Evolutionary conservation across 345 rosid genomes (phyloP).

Genomic region (Tarenaya hassleriana): DNA sequence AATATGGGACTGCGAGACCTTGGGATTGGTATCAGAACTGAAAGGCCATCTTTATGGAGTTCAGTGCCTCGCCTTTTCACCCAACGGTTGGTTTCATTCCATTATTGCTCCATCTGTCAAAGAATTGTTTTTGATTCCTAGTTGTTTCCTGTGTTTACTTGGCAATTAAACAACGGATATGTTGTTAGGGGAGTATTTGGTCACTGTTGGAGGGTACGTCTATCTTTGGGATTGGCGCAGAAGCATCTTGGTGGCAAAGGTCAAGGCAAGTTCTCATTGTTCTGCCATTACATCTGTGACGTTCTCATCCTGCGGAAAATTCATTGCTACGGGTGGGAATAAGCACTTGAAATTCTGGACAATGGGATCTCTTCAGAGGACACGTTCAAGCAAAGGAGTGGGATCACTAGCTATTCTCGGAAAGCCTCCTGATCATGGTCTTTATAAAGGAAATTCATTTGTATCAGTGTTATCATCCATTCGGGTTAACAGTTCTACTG

Average conservation of each 20-base stretch:
- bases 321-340: constrained; percentile 66
- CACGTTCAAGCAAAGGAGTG: constrained; percentile 38
- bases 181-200: constrained; percentile 58
- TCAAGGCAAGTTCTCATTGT: constrained; percentile 59
- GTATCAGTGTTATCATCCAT: constrained; percentile 47
- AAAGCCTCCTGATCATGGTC: constrained; percentile 51
- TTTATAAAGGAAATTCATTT: constrained; percentile 59
- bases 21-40: constrained; percentile 51
- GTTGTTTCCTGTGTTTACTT: background rate
- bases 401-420: constrained; percentile 38
- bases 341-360: constrained; percentile 77
- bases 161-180: background rate
- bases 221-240: constrained; percentile 79
- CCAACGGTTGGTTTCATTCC: constrained; percentile 49
- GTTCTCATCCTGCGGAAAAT: constrained; percentile 59
- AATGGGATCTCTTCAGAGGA: constrained; percentile 47
- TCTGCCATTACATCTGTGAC: constrained; percentile 54
- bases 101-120: background rate
- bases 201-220: constrained; percentile 74
- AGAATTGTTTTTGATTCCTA: background rate
- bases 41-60: constrained; percentile 71
- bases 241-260: constrained; percentile 48
- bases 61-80: constrained; percentile 72
- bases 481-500: constrained; percentile 22
- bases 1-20: constrained; percentile 55